phyloP scores from a whole-genome alignment of 768 basidiomycete genomes.

The Pleurotus tuoliensis region DNA sequence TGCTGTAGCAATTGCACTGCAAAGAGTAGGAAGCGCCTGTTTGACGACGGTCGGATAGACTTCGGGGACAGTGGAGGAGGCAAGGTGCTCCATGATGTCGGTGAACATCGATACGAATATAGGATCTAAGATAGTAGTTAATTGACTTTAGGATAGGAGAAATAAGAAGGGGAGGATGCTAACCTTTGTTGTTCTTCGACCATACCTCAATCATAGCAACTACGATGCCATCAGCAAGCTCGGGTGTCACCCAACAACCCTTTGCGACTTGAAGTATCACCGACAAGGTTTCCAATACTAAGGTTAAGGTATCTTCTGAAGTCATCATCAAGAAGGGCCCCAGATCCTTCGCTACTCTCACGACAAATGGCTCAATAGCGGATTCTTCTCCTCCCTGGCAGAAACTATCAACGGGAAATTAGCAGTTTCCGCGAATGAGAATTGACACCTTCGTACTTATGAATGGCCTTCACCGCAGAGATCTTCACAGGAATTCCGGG shows the following conservation, averaged over 20 bases:
- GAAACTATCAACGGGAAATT: constrained; percentile 45
- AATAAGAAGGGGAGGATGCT: neutral
- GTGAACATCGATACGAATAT: constrained; percentile 82
- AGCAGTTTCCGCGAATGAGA: neutral
- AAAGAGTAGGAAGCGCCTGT: constrained; percentile 70
- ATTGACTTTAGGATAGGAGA: neutral
- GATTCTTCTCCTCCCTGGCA: constrained; percentile 61
- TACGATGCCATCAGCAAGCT: constrained; percentile 64
- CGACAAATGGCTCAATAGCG: constrained; percentile 58
- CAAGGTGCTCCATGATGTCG: constrained; percentile 72
- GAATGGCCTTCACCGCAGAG: constrained; percentile 89
- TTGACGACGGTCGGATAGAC: constrained; percentile 74
- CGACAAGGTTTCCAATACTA: constrained; percentile 83
- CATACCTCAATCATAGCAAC: constrained; percentile 74
- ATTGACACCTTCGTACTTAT: constrained; percentile 61
- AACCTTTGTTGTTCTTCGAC: constrained; percentile 85
- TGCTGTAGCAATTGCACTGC: constrained; percentile 55
- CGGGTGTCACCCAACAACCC: constrained; percentile 66
- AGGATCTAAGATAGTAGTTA: constrained; percentile 51
- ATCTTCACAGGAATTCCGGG: constrained; percentile 87
- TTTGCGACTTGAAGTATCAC: constrained; percentile 73
- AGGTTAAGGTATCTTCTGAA: constrained; percentile 83
- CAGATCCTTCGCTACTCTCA: constrained; percentile 74
- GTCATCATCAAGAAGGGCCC: constrained; percentile 79
- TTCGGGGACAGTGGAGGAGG: constrained; percentile 51